Evolutionary conservation across 2,329 filamentous ascomycete genomes (phyloP).

Genomic region (Clonostachys rhizophaga): DNA sequence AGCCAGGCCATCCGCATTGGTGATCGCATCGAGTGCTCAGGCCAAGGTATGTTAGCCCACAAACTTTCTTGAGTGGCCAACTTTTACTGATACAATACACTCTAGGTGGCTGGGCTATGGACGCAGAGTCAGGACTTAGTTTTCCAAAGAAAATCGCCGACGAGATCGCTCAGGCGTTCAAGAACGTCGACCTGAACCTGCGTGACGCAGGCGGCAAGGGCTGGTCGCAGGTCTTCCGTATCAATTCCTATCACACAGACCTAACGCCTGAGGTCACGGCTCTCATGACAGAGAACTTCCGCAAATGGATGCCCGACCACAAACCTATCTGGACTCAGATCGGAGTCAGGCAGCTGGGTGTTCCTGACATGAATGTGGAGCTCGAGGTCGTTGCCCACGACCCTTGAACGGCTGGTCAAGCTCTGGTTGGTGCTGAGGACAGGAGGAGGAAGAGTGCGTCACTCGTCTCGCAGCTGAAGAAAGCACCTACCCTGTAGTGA

Average conservation of each 20-base stretch:
- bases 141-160: constrained; percentile 27
- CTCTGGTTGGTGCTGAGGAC: no score
- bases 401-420: neutral
- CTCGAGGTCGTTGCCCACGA: constrained; percentile 37
- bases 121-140: constrained; percentile 9
- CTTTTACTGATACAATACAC: neutral
- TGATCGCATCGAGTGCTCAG: constrained; percentile 37
- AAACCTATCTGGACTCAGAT: constrained; percentile 46
- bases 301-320: constrained; percentile 43
- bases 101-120: constrained; percentile 20
- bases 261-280: constrained; percentile 28
- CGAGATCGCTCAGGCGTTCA: constrained; percentile 44
- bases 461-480: no score
- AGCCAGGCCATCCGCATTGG: constrained; percentile 43
- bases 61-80: neutral
- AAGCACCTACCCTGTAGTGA: no score
- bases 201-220: constrained; percentile 46
- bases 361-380: constrained; percentile 46
- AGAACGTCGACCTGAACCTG: constrained; percentile 45
- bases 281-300: constrained; percentile 36
- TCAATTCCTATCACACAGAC: constrained; percentile 36
- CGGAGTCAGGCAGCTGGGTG: constrained; percentile 39
- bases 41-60: constrained; percentile 30
- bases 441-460: no score
- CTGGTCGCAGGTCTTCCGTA: constrained; percentile 43